Conservation (phyloP, 2,329 filamentous ascomycete species). For the Celoporthe dispersa region DNA sequence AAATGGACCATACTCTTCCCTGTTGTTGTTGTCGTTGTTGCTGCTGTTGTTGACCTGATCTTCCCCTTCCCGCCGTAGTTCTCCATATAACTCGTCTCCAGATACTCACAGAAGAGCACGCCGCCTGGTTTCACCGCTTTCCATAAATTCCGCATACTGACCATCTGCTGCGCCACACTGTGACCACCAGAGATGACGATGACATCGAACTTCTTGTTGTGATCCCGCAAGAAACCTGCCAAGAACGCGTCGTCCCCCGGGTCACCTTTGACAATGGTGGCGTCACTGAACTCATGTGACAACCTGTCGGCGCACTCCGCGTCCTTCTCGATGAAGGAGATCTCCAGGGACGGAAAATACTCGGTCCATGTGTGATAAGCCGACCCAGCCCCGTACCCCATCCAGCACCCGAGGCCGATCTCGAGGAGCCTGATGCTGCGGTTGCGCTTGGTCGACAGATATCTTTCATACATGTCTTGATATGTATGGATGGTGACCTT, state of each 20-base stretch:
- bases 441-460: slow-evolving; percentile 40
- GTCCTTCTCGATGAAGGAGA: slow-evolving; percentile 49
- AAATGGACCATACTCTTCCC: slow-evolving; percentile 1
- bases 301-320: slow-evolving; percentile 42
- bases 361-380: slow-evolving; percentile 48
- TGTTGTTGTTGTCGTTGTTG: not conserved
- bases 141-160: slow-evolving; percentile 42
- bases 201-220: slow-evolving; percentile 44
- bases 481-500: slow-evolving; percentile 46
- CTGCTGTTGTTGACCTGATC: not conserved
- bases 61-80: slow-evolving; percentile 2
- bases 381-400: slow-evolving; percentile 44
- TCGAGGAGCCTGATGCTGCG: slow-evolving; percentile 45
- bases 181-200: slow-evolving; percentile 48
- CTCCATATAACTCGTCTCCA: slow-evolving; percentile 12
- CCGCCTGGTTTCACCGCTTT: slow-evolving; percentile 39
- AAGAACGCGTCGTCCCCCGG: slow-evolving; percentile 44
- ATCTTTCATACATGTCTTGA: slow-evolving; percentile 47
- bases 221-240: slow-evolving; percentile 39
- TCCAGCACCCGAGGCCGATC: slow-evolving; percentile 47
- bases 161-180: slow-evolving; percentile 44
- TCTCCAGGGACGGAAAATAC: slow-evolving; percentile 44
- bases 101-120: slow-evolving; percentile 11
- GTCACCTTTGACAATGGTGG: slow-evolving; percentile 46
- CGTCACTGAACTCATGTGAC: slow-evolving; percentile 40